Evolutionary conservation across 495 filamentous ascomycete species (phyloP), one percentile per base, ranked within the genome.

Genomic region (Chaetomium fimeti): DNA sequence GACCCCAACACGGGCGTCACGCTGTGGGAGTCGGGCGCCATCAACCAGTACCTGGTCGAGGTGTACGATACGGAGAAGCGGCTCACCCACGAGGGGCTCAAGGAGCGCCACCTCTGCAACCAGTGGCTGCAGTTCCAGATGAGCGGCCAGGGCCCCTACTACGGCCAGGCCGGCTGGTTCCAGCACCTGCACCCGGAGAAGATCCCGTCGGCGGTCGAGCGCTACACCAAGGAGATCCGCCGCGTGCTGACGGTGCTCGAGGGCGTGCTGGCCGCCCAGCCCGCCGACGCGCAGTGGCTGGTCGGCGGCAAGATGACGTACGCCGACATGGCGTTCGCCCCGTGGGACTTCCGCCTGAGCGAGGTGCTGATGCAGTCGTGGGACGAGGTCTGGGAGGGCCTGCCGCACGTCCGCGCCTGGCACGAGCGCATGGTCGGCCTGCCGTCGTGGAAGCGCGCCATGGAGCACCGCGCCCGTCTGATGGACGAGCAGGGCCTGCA

Each of bases 21-120:
- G 0, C 68, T 92, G 8, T 91, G 87, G 87, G 88, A 91, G 68
- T 88, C 85, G 9, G 89, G 88, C 61, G 89, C 90, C 18, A 90
- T 91, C 72, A 63, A 90, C 66, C 77, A 87, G 62, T 92, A 92
- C 70, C 76, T 92, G 20, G 68, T 89, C 49, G 87, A 89, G n/a
- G 81, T 77, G n/a, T 92, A 92, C 76, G 88, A 91, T 75, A 83
- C 76, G 57, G 72, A 83, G 6, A 74, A 85, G 65, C 84, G 79
- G 61, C 68, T 91, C 59, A 85, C 79, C 68, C 88, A 84, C 69
- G 68, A 73, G 5, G 32, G 74, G 12, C 79, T 78, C 38, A 74
- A 78, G 0, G 84, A 87, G 55, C 76, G 74, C 51, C 82, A 79
- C 70, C 75, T 76, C 4, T 77, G 79, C 32, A 85, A 85, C 67